phyloP scores from a whole-genome alignment of 495 filamentous ascomycete genomes.

The Thozetella sp. region DNA sequence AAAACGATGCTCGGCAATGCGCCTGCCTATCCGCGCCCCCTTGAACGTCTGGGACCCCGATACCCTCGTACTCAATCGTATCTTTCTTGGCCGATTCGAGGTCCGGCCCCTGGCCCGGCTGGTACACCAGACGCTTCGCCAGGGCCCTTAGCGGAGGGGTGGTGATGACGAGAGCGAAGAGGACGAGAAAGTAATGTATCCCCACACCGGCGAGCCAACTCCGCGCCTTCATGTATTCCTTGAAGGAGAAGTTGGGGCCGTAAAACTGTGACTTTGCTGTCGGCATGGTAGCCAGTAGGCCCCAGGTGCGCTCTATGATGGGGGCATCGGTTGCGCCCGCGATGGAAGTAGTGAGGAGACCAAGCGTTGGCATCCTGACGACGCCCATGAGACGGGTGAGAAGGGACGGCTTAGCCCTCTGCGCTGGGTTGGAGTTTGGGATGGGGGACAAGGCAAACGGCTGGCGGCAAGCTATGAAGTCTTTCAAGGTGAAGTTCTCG shows the following conservation, averaged over 20 bases:
- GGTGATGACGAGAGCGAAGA: slow-evolving; percentile 53
- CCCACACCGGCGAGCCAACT: slow-evolving; percentile 59
- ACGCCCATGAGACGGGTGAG: slow-evolving; percentile 61
- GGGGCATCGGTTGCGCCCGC: slow-evolving; percentile 61
- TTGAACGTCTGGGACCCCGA: slow-evolving; percentile 64
- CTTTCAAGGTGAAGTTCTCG: slow-evolving; percentile 58
- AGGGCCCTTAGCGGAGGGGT: slow-evolving; percentile 36
- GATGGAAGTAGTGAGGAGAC: slow-evolving; percentile 65
- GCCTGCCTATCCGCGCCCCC: slow-evolving; percentile 44
- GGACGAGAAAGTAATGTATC: slow-evolving; percentile 56
- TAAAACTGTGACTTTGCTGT: slow-evolving; percentile 48
- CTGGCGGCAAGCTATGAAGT: slow-evolving; percentile 54
- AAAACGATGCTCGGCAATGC: slow-evolving; percentile 57
- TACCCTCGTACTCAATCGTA: slow-evolving; percentile 63
- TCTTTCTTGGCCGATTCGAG: slow-evolving; percentile 59
- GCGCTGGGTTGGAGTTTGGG: slow-evolving; percentile 46
- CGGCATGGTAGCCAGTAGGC: slow-evolving; percentile 59
- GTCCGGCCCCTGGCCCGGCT: slow-evolving; percentile 69
- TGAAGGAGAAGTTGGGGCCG: slow-evolving; percentile 73
- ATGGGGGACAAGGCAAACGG: slow-evolving; percentile 73
- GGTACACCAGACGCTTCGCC: slow-evolving; percentile 44
- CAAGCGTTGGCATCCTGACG: slow-evolving; percentile 63
- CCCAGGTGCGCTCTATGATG: slow-evolving; percentile 78
- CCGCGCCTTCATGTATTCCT: slow-evolving; percentile 65
- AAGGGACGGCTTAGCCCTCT: slow-evolving; percentile 27